These are phyloP conservation scores for Aspergillus spinulosporus DNA, from an alignment of 2,329 filamentous ascomycete species.

Conservation along the genomic window DNA sequence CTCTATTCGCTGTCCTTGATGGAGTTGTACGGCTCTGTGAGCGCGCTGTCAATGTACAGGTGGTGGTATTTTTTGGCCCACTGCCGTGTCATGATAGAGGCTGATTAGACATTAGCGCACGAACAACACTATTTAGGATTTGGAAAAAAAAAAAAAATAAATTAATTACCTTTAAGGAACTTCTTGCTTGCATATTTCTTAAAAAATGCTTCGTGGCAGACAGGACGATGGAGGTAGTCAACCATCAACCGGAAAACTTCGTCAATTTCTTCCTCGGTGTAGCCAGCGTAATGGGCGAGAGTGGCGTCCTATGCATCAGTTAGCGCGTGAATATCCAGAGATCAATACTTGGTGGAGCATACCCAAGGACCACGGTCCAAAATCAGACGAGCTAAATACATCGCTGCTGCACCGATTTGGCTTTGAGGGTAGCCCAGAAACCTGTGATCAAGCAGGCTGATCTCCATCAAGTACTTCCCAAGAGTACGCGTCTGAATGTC, in stretches of 20 bases:
- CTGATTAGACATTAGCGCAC: constrained; percentile 49
- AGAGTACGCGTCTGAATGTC: constrained; percentile 97
- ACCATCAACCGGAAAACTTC: constrained; percentile 93
- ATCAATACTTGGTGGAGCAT: constrained; percentile 41
- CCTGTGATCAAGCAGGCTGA: constrained; percentile 89
- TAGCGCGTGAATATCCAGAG: constrained; percentile 12
- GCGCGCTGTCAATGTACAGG: constrained; percentile 38
- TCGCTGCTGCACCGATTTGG: constrained; percentile 85
- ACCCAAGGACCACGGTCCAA: constrained; percentile 91
- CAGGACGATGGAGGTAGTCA: constrained; percentile 88
- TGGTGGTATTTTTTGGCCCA: constrained; percentile 81
- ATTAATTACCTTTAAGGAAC: constrained; percentile 96
- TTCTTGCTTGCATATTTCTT: constrained; percentile 99
- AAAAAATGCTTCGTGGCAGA: constrained; percentile 96
- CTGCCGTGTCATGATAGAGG: constrained; percentile 84
- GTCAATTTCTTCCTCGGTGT: constrained; percentile 87
- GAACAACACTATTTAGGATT: no score
- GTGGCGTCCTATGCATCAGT: constrained; percentile 67
- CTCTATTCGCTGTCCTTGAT: constrained; percentile 36
- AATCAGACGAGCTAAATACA: constrained; percentile 91
- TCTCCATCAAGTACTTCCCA: constrained; percentile 97
- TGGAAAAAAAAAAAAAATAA: no score
- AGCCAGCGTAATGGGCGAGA: constrained; percentile 86
- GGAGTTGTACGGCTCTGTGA: constrained; percentile 34
- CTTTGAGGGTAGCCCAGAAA: constrained; percentile 90